Conservation (phyloP, 306 rosid species). For the Glycyrrhiza uralensis region DNA sequence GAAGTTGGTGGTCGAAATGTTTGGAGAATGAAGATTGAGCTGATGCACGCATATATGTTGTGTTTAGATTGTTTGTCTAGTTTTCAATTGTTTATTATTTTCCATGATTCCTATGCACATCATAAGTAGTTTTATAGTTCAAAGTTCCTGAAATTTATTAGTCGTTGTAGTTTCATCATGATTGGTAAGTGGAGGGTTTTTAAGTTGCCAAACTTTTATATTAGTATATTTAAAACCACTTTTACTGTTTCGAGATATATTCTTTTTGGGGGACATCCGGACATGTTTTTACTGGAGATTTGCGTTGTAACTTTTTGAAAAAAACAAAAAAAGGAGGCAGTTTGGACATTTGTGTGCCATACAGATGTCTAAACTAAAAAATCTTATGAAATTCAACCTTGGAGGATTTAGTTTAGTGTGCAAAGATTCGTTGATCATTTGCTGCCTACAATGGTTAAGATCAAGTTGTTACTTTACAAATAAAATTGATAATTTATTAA, state of each 20-base stretch:
- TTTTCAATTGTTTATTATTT: slow-evolving; percentile 7
- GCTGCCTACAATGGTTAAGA: not conserved
- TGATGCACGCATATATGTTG: slow-evolving; percentile 8
- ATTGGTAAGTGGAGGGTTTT: slow-evolving; percentile 11
- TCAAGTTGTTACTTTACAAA: not conserved
- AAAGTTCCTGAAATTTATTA: not conserved
- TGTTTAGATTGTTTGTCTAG: not conserved
- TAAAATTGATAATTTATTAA: slow-evolving; percentile 10
- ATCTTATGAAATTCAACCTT: not conserved
- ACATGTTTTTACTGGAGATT: not conserved
- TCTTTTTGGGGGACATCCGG: not conserved
- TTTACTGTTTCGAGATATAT: not conserved
- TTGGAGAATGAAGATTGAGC: slow-evolving; percentile 7
- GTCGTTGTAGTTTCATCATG: not conserved
- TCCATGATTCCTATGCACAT: not conserved
- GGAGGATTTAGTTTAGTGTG: not conserved
- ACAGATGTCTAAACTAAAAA: not conserved
- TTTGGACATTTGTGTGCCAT: not conserved
- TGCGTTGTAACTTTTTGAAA: not conserved
- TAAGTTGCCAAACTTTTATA: slow-evolving; percentile 1
- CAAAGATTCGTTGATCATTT: not conserved
- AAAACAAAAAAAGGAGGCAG: not conserved
- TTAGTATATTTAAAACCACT: not conserved
- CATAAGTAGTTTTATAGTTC: not conserved
- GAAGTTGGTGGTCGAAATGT: not conserved